Conservation (phyloP, 202 grass and related monocot species). For the Hordeum pubiflorum region DNA sequence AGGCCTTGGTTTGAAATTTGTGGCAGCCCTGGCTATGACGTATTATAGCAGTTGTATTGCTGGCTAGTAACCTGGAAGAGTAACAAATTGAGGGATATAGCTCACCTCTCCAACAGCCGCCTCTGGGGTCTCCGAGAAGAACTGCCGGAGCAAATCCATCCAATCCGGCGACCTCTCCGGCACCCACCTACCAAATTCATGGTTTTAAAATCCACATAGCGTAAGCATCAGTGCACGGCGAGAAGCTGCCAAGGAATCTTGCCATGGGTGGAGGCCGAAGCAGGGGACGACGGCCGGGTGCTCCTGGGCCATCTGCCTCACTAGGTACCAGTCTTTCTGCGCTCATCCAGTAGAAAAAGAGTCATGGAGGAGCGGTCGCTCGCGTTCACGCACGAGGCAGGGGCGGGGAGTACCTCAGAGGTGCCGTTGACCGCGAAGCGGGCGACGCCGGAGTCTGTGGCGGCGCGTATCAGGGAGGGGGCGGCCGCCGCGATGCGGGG, state of each 20-base stretch:
- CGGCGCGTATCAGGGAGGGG: slow-evolving; percentile 50
- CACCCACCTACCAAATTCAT: slow-evolving; percentile 46
- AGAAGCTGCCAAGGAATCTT: background rate
- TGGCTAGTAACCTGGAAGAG: background rate
- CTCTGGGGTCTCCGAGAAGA: slow-evolving; percentile 49
- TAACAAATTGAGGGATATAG: background rate
- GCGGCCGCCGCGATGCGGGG: slow-evolving; percentile 41
- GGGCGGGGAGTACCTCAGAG: slow-evolving; percentile 38
- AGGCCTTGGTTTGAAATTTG: background rate
- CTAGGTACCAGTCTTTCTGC: slow-evolving; percentile 72
- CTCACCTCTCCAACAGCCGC: slow-evolving; percentile 80
- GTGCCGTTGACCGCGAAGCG: slow-evolving; percentile 76
- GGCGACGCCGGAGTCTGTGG: slow-evolving; percentile 50
- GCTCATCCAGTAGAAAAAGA: background rate
- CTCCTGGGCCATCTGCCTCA: slow-evolving; percentile 72
- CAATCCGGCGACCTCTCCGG: slow-evolving; percentile 68
- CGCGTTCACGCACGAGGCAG: background rate
- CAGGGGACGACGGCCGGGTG: slow-evolving; percentile 66
- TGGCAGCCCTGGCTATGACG: background rate
- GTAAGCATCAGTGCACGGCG: background rate
- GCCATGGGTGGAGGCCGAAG: slow-evolving; percentile 83
- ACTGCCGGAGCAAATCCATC: slow-evolving; percentile 51
- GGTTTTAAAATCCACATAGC: background rate
- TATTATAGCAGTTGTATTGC: background rate
- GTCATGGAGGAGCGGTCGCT: background rate